Conservation (phyloP, 306 rosid species). For the Senna tora region DNA sequence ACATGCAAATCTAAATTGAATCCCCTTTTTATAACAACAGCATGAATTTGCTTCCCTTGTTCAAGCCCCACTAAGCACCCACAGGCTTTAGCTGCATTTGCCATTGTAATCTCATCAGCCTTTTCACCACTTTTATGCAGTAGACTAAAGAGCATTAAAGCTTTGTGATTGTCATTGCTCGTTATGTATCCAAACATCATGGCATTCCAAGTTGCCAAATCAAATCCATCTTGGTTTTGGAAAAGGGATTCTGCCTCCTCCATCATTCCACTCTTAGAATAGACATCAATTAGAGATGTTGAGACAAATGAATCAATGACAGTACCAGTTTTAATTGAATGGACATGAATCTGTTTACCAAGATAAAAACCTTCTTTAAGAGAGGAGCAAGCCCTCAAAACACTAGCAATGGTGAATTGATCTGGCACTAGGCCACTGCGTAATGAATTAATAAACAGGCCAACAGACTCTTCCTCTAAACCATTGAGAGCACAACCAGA, state of each 20-base stretch:
- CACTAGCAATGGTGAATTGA: slow-evolving; percentile 73
- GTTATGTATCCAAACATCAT: slow-evolving; percentile 71
- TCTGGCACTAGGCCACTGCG: slow-evolving; percentile 58
- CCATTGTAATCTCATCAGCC: slow-evolving; percentile 62
- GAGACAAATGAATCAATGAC: slow-evolving; percentile 65
- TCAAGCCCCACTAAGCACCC: slow-evolving; percentile 60
- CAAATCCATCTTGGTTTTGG: slow-evolving; percentile 53
- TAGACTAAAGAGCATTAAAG: slow-evolving; percentile 56
- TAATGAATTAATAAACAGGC: slow-evolving; percentile 53
- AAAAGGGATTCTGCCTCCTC: slow-evolving; percentile 68
- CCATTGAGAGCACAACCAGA: slow-evolving; percentile 61
- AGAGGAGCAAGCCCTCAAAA: slow-evolving; percentile 71
- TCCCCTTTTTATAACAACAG: slow-evolving; percentile 52
- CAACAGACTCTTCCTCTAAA: slow-evolving; percentile 56
- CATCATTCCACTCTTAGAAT: slow-evolving; percentile 68
- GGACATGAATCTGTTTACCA: slow-evolving; percentile 63
- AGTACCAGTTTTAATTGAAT: slow-evolving; percentile 56
- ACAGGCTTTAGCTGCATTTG: slow-evolving; percentile 75
- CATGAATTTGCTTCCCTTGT: slow-evolving; percentile 80
- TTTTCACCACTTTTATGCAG: slow-evolving; percentile 56
- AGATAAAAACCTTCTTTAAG: slow-evolving; percentile 52
- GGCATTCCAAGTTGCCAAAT: slow-evolving; percentile 85
- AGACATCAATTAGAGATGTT: slow-evolving; percentile 73
- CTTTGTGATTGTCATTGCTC: slow-evolving; percentile 49
- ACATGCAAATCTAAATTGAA: slow-evolving; percentile 58